These are phyloP conservation scores for Aspergillus clavatus DNA, from an alignment of 2,329 filamentous ascomycete genomes.

Conservation along the genomic window DNA sequence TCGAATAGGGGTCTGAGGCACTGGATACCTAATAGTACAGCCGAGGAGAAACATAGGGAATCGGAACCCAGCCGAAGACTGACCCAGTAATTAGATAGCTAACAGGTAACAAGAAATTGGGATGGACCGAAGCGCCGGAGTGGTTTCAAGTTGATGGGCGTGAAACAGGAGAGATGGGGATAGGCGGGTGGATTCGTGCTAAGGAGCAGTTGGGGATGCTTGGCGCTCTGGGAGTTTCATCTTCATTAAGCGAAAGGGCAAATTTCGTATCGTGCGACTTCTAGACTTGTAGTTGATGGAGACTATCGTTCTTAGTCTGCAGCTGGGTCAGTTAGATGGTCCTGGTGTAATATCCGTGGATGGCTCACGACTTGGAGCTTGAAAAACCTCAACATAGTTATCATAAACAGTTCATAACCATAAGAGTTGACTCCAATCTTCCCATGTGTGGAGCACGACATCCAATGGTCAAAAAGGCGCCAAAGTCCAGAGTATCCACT, in stretches of 20 bases:
- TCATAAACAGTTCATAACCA: no score
- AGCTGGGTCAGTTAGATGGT: background rate
- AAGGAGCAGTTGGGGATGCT: slow-evolving; percentile 9
- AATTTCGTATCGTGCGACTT: background rate
- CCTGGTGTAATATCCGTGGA: background rate
- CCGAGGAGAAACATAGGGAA: slow-evolving; percentile 1
- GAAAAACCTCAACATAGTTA: background rate
- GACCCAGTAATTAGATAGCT: no score
- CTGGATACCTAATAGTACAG: background rate
- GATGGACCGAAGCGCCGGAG: slow-evolving; percentile 11
- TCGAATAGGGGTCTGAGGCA: background rate
- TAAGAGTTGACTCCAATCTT: background rate
- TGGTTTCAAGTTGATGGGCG: slow-evolving; percentile 20
- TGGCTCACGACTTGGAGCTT: background rate
- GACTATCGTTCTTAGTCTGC: background rate
- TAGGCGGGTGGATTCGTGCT: slow-evolving; percentile 7
- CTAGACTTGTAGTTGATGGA: background rate
- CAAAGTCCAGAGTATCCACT: background rate
- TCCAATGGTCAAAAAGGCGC: background rate
- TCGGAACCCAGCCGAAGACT: background rate
- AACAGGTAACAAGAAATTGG: no score
- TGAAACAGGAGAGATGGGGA: slow-evolving; percentile 12
- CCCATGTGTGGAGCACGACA: background rate
- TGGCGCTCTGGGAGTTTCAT: slow-evolving; percentile 19
- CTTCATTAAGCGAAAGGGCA: slow-evolving; percentile 16